phyloP scores from a whole-genome alignment of 345 rosid genomes.

The Brassica cretica region DNA sequence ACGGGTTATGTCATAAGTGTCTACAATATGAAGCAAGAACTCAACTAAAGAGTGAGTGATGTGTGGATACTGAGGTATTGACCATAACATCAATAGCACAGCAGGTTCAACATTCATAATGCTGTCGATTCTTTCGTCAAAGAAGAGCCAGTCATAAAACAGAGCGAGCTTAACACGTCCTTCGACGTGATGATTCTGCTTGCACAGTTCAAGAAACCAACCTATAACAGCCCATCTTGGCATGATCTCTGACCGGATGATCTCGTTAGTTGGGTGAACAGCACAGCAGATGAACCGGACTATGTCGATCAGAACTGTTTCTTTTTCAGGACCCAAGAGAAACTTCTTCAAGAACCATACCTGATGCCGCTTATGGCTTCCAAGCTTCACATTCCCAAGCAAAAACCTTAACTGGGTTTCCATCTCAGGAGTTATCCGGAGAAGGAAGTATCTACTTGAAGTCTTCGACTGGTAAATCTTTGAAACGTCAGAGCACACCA shows the following conservation, averaged over 20 bases:
- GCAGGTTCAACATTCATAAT: constrained; percentile 95
- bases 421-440: constrained; percentile 66
- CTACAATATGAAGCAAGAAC: constrained; percentile 67
- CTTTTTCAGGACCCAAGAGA: constrained; percentile 55
- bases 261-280: constrained; percentile 66
- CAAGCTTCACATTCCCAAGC: constrained; percentile 69
- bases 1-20: constrained; percentile 57
- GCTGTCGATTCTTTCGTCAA: constrained; percentile 61
- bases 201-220: constrained; percentile 63
- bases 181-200: constrained; percentile 53
- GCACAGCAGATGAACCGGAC: constrained; percentile 75
- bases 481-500: constrained; percentile 48
- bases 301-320: constrained; percentile 61
- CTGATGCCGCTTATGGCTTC: constrained; percentile 73
- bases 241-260: constrained; percentile 58
- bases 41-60: constrained; percentile 73
- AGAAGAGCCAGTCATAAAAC: constrained; percentile 88
- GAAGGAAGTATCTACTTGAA: constrained; percentile 62
- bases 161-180: constrained; percentile 66
- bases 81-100: constrained; percentile 66
- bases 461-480: constrained; percentile 58
- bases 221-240: constrained; percentile 91
- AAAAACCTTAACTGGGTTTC: constrained; percentile 73
- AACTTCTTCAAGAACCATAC: constrained; percentile 74
- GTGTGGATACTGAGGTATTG: constrained; percentile 62